Evolutionary conservation across 768 basidiomycete genomes (phyloP), one percentile per base, ranked within the genome.

Genomic region (Dacryopinax spathularia): DNA sequence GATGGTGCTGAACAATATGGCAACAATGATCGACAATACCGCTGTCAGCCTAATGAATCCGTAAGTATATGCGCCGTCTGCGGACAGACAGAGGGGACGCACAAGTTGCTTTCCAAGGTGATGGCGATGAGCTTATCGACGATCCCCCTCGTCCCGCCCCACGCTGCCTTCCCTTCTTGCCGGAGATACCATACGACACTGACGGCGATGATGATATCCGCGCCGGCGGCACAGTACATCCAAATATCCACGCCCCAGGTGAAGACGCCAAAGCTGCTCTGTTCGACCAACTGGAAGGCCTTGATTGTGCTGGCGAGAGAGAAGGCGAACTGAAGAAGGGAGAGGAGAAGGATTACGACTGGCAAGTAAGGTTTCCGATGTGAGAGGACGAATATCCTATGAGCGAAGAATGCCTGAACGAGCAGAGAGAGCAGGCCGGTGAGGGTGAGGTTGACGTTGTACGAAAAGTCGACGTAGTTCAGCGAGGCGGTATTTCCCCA

Each of bases 241-340:
- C 48, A 56, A 7, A 56, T 18, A 20, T 56, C 48, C 3, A 56
- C 48, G 29, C 48, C 48, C 48, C 48, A 56, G 25, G 48, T 56
- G 48, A 56, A 56, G 29, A 56, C 20, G 25, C 48, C 48, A 56
- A 56, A 56, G 48, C 48, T 56, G 48, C 48, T 56, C 48, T 56
- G 48, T 20, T 27, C 25, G 15, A 56, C 48, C 25, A 56, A 29
- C 48, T 56, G 48, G 48, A 56, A 56, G 22, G 48, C 48, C 25
- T 29, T 22, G 48, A 56, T 56, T 7, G 25, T 56, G 48, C 48
- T 56, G 3, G 48, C 48, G 25, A 56, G 18, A 29, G 48, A 56
- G 48, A 56, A 56, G 9, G 48, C 48, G 48, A 56, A 56, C 48
- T 56, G 48, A 15, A 56, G 13, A 29, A 56, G 20, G 48, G 48